Evolutionary conservation across 352 stramenopile species (phyloP).

Genomic region (Globisporangium sylvaticum): DNA sequence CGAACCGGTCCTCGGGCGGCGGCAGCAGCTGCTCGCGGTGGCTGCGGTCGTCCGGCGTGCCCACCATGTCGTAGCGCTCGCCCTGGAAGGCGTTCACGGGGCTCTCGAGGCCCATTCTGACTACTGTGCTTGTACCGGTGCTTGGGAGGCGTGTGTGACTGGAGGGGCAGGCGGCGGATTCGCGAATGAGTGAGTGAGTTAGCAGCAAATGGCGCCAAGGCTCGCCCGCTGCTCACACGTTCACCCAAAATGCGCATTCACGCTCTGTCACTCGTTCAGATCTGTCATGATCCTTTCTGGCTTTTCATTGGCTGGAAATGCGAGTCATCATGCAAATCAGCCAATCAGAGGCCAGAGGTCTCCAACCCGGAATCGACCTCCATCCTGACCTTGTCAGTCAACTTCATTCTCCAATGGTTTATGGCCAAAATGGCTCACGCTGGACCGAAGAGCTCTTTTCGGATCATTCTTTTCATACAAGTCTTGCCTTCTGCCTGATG

Average conservation of each 20-base stretch:
- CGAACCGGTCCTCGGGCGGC: constrained; percentile 22
- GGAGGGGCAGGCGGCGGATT: background rate
- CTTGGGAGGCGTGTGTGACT: background rate
- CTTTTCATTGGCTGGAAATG: background rate
- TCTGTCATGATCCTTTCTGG: background rate
- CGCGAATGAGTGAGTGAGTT: constrained; percentile 7
- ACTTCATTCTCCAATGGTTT: no score
- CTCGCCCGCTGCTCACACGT: background rate
- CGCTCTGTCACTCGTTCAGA: background rate
- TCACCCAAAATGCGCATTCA: constrained; percentile 1
- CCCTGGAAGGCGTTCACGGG: constrained; percentile 16
- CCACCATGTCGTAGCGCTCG: constrained; percentile 15
- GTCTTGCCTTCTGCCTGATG: background rate
- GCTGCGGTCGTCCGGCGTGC: constrained; percentile 1
- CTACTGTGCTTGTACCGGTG: background rate
- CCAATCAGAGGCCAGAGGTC: background rate
- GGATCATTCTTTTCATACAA: constrained; percentile 9
- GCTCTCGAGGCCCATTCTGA: constrained; percentile 16
- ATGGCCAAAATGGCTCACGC: background rate
- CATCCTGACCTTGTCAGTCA: background rate
- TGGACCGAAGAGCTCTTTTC: background rate
- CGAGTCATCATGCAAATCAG: background rate
- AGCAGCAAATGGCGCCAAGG: background rate
- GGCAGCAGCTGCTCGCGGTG: constrained; percentile 35
- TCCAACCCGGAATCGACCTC: background rate